Percentiles rank a stretch among this genome's conserved stretches.
phyloP scores from a whole-genome alignment of 2,329 filamentous ascomycete genomes.

The Fusarium sublunatum region DNA sequence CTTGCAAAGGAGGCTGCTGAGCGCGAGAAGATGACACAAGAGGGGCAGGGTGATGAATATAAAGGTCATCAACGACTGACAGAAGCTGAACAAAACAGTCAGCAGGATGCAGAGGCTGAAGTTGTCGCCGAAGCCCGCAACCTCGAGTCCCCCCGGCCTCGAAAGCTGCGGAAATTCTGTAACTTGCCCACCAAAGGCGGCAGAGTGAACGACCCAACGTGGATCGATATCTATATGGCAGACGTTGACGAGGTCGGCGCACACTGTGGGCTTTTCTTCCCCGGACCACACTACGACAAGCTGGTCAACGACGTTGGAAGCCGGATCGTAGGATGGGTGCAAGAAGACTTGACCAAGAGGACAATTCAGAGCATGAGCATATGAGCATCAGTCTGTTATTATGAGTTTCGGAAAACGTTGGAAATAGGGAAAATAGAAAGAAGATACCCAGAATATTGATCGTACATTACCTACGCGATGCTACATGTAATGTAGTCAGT shows the following conservation, averaged over 20 bases:
- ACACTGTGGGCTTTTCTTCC: conserved; percentile 84
- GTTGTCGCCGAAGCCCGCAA: conserved; percentile 18
- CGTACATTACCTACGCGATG: conserved; percentile 34
- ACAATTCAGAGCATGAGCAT: conserved; percentile 48
- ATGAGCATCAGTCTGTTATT: neutral
- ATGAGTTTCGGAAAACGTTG: neutral
- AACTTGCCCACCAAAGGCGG: conserved; percentile 69
- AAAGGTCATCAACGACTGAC: conserved; percentile 2
- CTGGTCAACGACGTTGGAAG: conserved; percentile 80
- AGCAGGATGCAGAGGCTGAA: conserved; percentile 11
- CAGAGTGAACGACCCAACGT: conserved; percentile 73
- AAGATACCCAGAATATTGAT: conserved; percentile 25
- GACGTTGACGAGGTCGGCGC: conserved; percentile 87
- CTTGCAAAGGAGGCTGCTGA: conserved; percentile 17
- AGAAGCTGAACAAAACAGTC: conserved; percentile 3
- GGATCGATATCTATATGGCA: conserved; percentile 84
- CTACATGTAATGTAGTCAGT: neutral
- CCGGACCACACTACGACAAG: conserved; percentile 77
- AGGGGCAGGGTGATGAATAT: conserved; percentile 16
- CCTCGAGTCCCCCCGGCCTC: conserved; percentile 47
- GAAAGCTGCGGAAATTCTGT: conserved; percentile 81
- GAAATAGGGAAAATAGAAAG: neutral
- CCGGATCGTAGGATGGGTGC: conserved; percentile 75
- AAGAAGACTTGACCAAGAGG: conserved; percentile 66
- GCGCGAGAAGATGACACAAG: conserved; percentile 24